Evolutionary conservation across 345 rosid species (phyloP).

Genomic region (Eucalyptus urophylla): DNA sequence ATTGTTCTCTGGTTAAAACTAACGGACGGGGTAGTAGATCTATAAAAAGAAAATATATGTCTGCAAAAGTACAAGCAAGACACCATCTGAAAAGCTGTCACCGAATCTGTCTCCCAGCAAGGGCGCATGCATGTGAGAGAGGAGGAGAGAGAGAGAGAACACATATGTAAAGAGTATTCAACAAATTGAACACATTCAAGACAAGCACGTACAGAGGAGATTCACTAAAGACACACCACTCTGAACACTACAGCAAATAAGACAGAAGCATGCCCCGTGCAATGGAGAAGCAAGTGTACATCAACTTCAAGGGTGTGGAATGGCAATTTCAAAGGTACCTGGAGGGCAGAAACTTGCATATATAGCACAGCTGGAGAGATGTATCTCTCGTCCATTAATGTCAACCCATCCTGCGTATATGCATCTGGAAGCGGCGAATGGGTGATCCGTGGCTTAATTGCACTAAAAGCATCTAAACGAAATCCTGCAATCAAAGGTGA

Average conservation of each 20-base stretch:
- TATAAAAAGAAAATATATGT: background rate
- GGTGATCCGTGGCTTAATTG: slow-evolving; percentile 66
- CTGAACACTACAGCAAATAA: background rate
- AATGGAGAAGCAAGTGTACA: background rate
- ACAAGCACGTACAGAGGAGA: background rate
- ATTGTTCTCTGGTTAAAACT: background rate
- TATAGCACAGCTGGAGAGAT: slow-evolving; percentile 71
- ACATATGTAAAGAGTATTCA: background rate
- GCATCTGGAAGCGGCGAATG: slow-evolving; percentile 71
- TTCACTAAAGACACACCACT: background rate
- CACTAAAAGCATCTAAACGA: slow-evolving; percentile 73
- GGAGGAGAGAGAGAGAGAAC: background rate
- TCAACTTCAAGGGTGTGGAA: background rate
- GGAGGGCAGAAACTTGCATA: slow-evolving; percentile 76
- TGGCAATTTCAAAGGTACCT: slow-evolving; percentile 31
- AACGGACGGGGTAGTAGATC: background rate
- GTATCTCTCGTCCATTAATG: slow-evolving; percentile 64
- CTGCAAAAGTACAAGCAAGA: background rate
- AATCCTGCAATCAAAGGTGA: slow-evolving; percentile 79
- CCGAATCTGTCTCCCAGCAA: background rate
- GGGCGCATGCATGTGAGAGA: background rate
- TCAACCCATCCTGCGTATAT: slow-evolving; percentile 48
- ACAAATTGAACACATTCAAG: background rate
- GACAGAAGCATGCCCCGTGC: background rate
- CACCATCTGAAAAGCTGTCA: background rate